phyloP scores from a whole-genome alignment of 75 land plant genomes.

The Pinus taeda region DNA sequence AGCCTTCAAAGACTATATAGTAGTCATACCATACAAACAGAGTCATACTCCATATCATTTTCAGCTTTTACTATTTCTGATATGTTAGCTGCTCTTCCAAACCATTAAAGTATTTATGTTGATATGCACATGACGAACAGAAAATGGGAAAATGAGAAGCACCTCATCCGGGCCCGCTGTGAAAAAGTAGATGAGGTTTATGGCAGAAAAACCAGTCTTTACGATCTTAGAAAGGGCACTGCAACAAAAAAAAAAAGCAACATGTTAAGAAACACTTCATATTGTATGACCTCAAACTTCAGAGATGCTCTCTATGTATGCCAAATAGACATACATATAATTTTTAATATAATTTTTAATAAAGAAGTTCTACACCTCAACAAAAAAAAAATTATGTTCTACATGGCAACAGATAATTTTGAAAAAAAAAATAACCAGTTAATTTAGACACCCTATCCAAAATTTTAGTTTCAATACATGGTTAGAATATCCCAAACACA shows the following conservation, averaged over 20 bases:
- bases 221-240: constrained; percentile 97
- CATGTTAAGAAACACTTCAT: background rate
- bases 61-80: background rate
- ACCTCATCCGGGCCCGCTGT: constrained; percentile 99
- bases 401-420: background rate
- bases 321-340: background rate
- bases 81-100: background rate
- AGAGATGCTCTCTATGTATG: background rate
- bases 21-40: too few species aligned
- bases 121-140: background rate
- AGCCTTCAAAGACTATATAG: too few species aligned
- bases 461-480: background rate
- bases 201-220: constrained; percentile 98
- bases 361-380: background rate
- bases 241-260: constrained; percentile 15
- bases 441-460: background rate
- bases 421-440: background rate
- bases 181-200: constrained; percentile 95
- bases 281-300: background rate
- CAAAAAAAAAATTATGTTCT: background rate
- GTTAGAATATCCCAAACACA: background rate
- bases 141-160: constrained; percentile 3
- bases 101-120: background rate
- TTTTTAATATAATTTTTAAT: background rate
- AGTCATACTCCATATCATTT: background rate